These are phyloP conservation scores for Aspergillus sojae DNA, from an alignment of 2,329 filamentous ascomycete genomes.

Conservation along the genomic window DNA sequence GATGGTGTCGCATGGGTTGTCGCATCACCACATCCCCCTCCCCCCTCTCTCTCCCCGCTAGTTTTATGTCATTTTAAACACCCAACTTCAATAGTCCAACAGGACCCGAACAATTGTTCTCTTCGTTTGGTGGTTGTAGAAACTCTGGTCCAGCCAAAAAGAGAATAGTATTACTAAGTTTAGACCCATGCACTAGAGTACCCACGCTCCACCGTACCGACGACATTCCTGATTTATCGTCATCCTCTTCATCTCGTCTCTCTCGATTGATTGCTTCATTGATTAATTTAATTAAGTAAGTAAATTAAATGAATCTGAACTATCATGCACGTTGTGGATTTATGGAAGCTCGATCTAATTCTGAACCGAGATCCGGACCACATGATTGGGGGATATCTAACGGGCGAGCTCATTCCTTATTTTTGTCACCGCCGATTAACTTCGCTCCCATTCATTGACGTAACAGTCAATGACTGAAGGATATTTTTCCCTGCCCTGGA, in stretches of 20 bases:
- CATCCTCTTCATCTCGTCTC: not conserved
- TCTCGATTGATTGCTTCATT: not conserved
- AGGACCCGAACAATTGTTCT: not conserved
- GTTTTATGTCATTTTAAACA: not conserved
- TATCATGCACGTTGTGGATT: conserved; percentile 14
- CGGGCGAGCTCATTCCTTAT: conserved; percentile 8
- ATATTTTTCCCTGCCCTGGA: not conserved
- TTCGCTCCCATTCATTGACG: conserved; percentile 3
- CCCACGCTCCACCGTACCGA: not conserved
- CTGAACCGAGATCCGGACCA: conserved; percentile 18
- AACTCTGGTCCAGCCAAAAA: not conserved
- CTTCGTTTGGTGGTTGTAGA: not conserved
- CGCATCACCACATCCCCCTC: conserved; percentile 1
- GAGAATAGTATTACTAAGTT: not conserved
- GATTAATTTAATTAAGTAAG: not conserved
- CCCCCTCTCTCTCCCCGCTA: conserved; percentile 5
- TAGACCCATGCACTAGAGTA: not conserved
- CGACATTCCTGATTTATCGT: not conserved
- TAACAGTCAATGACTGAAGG: not conserved
- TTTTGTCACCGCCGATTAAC: conserved; percentile 1
- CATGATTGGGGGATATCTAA: conserved; percentile 17
- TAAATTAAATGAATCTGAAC: conserved; percentile 5
- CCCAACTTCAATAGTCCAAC: conserved; percentile 1
- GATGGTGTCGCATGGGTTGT: conserved; percentile 10
- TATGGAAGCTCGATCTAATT: conserved; percentile 10